Evolutionary conservation across 371 early-diverging fungal species (phyloP).

Genomic region (Apophysomyces sp.): DNA sequence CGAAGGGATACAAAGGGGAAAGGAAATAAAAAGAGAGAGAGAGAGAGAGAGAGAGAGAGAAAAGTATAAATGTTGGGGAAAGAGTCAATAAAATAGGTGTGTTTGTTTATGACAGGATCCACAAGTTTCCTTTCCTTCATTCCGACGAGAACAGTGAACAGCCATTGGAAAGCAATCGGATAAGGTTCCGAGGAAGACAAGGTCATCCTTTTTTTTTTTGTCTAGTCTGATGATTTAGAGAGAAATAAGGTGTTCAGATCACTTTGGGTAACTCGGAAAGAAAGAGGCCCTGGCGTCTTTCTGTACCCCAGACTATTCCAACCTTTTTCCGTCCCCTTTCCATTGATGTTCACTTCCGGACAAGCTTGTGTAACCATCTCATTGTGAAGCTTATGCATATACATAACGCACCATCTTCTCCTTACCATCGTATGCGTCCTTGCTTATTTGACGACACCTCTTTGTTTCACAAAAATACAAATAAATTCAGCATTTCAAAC

Average conservation of each 20-base stretch:
- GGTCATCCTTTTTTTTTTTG: neutral
- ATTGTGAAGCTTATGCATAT: no score
- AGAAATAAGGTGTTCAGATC: neutral
- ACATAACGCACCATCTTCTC: no score
- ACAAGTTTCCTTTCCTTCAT: neutral
- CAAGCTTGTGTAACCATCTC: no score
- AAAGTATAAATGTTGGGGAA: constrained; percentile 1
- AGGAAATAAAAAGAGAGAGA: constrained; percentile 8
- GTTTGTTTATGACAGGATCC: neutral
- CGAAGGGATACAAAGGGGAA: neutral
- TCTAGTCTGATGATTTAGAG: neutral
- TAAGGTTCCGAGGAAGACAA: constrained; percentile 1
- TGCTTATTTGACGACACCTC: no score
- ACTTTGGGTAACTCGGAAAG: no score
- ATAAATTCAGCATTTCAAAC: neutral
- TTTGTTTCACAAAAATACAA: neutral
- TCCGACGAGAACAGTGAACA: neutral
- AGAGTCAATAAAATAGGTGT: neutral
- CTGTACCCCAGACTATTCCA: neutral
- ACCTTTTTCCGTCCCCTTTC: no score
- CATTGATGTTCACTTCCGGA: no score
- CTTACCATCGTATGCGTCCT: no score
- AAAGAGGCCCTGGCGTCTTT: neutral
- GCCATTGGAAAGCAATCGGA: neutral
- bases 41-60: constrained; percentile 14